These are phyloP conservation scores for Hypomontagnella monticulosa DNA, from an alignment of 495 filamentous ascomycete species.

Conservation along the genomic window DNA sequence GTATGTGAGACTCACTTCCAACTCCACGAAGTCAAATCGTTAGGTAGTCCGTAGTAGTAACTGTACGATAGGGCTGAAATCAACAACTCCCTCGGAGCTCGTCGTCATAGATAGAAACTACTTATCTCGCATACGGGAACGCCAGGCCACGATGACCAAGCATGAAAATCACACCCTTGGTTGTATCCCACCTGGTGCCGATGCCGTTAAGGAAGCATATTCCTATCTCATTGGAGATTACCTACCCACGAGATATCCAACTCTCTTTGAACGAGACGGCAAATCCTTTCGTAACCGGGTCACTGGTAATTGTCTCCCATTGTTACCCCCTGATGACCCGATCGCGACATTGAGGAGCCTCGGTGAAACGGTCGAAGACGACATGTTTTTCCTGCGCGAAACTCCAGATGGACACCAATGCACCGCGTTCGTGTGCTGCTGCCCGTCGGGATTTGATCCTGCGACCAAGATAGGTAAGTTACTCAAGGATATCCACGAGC, in stretches of 20 bases:
- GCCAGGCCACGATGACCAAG: conserved; percentile 59
- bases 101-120: conserved; percentile 76
- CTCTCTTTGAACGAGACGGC: conserved; percentile 60
- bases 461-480: conserved; percentile 68
- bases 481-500: conserved; percentile 73
- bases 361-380: conserved; percentile 72
- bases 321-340: conserved; percentile 43
- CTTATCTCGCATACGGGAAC: conserved; percentile 61
- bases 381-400: conserved; percentile 78
- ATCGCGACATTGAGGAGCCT: conserved; percentile 58
- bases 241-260: conserved; percentile 72
- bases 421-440: conserved; percentile 74
- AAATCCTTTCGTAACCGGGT: conserved; percentile 56
- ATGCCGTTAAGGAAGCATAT: conserved; percentile 72
- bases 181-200: conserved; percentile 52
- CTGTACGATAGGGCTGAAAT: conserved; percentile 53
- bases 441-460: conserved; percentile 76
- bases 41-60: neutral
- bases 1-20: conserved; percentile 49
- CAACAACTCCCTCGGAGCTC: conserved; percentile 66
- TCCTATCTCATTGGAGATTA: conserved; percentile 69
- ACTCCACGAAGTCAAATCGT: neutral
- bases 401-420: conserved; percentile 66
- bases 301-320: conserved; percentile 56
- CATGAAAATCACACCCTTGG: conserved; percentile 60